Conservation (phyloP, 2,329 filamentous ascomycete genomes). For the Teratosphaeria pseudoeucalypti region DNA sequence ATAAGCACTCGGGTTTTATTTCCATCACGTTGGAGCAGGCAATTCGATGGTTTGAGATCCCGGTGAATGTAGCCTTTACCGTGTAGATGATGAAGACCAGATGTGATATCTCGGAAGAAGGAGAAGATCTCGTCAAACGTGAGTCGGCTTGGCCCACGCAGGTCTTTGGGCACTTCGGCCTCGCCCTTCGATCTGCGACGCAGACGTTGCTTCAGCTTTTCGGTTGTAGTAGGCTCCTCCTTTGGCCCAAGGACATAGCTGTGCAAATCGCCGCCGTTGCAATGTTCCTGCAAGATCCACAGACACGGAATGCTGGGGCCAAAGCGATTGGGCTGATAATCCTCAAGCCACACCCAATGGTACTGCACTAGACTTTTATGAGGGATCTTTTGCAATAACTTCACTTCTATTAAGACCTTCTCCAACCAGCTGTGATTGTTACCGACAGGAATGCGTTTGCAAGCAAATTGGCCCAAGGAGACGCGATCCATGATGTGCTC, state of each 20-base stretch:
- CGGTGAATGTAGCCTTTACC: constrained; percentile 88
- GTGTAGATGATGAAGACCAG: constrained; percentile 82
- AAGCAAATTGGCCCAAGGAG: constrained; percentile 80
- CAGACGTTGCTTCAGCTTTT: constrained; percentile 80
- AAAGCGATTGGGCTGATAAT: constrained; percentile 71
- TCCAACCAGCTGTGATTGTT: constrained; percentile 93
- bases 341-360: constrained; percentile 92
- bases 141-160: constrained; percentile 45
- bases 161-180: constrained; percentile 50
- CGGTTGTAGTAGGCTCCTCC: constrained; percentile 56
- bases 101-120: constrained; percentile 90
- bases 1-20: constrained; percentile 70
- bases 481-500: constrained; percentile 86
- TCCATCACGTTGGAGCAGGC: constrained; percentile 64
- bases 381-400: constrained; percentile 79
- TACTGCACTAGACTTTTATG: constrained; percentile 96
- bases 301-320: constrained; percentile 86
- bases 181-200: constrained; percentile 67
- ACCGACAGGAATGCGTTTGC: constrained; percentile 88
- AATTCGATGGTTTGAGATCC: constrained; percentile 93
- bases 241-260: constrained; percentile 69
- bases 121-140: constrained; percentile 91
- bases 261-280: constrained; percentile 84
- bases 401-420: constrained; percentile 87
- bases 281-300: constrained; percentile 96